Evolutionary conservation across 202 grass and related monocot genomes (phyloP).

Genomic region (Saccharum hybrid): DNA sequence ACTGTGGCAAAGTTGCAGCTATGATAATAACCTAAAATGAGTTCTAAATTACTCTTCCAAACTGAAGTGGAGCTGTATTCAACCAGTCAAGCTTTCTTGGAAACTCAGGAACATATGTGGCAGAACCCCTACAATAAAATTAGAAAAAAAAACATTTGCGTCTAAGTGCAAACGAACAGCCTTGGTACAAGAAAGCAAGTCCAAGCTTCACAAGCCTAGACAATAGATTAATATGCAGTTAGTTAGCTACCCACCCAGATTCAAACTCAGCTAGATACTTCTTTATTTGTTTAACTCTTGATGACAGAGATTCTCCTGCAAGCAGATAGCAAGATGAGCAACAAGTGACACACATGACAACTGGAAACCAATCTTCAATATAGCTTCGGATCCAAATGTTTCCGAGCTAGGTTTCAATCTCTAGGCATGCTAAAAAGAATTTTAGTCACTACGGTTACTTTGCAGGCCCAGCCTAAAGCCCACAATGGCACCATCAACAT

Average conservation of each 20-base stretch:
- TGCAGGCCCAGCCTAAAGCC: conserved; percentile 1
- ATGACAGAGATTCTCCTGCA: conserved; percentile 68
- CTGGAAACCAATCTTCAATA: conserved; percentile 11
- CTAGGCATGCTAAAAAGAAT: conserved; percentile 11
- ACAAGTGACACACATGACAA: conserved; percentile 24
- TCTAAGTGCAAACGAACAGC: conserved; percentile 41
- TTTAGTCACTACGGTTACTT: conserved; percentile 22
- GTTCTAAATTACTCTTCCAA: conserved; percentile 85
- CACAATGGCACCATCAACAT: conserved; percentile 14
- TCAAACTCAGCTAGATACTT: conserved; percentile 90
- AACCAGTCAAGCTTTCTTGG: conserved; percentile 95
- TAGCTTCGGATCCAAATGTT: conserved; percentile 38
- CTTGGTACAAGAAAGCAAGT: conserved; percentile 11
- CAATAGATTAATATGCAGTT: conserved; percentile 42
- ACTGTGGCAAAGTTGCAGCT: conserved; percentile 40
- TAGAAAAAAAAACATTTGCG: conserved; percentile 31
- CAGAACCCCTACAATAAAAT: conserved; percentile 68
- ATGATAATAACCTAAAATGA: conserved; percentile 56
- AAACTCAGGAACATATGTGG: conserved; percentile 80
- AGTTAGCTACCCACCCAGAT: conserved; percentile 64
- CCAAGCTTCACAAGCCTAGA: conserved; percentile 30
- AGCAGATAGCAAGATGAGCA: conserved; percentile 43
- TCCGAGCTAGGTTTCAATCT: conserved; percentile 30
- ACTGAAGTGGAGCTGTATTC: conserved; percentile 91
- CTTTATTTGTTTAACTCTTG: conserved; percentile 90